phyloP scores from a whole-genome alignment of 306 rosid genomes.

The Trifolium repens region DNA sequence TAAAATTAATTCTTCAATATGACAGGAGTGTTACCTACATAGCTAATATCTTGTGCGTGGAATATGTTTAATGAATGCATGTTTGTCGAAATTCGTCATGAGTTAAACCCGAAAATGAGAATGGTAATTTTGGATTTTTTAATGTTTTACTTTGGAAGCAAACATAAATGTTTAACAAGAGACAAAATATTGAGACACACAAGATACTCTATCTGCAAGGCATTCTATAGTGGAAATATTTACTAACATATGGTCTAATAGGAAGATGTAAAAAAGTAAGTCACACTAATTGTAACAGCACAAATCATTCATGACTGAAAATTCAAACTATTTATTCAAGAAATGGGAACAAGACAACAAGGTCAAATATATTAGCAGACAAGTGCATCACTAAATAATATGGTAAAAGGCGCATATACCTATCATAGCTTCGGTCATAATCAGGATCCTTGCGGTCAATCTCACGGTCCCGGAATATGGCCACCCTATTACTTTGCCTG shows the following conservation, averaged over 20 bases:
- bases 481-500: constrained; percentile 82
- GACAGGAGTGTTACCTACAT: neutral
- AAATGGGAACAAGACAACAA: constrained; percentile 7
- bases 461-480: constrained; percentile 94
- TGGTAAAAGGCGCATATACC: constrained; percentile 50
- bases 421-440: constrained; percentile 87
- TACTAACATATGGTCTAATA: constrained; percentile 6
- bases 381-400: constrained; percentile 2
- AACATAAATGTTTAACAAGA: neutral
- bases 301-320: constrained; percentile 9
- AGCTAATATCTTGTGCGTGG: constrained; percentile 18
- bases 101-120: neutral
- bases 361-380: constrained; percentile 2
- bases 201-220: constrained; percentile 2
- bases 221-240: constrained; percentile 10
- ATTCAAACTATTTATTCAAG: constrained; percentile 22
- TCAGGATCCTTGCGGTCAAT: constrained; percentile 96
- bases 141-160: constrained; percentile 5
- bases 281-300: neutral
- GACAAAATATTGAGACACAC: neutral
- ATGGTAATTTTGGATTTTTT: constrained; percentile 13
- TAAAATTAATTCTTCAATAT: constrained; percentile 9
- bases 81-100: neutral
- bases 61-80: neutral
- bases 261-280: neutral